Evolutionary conservation across 257 asterid species (phyloP).

Genomic region (Fraxinus pennsylvanica): DNA sequence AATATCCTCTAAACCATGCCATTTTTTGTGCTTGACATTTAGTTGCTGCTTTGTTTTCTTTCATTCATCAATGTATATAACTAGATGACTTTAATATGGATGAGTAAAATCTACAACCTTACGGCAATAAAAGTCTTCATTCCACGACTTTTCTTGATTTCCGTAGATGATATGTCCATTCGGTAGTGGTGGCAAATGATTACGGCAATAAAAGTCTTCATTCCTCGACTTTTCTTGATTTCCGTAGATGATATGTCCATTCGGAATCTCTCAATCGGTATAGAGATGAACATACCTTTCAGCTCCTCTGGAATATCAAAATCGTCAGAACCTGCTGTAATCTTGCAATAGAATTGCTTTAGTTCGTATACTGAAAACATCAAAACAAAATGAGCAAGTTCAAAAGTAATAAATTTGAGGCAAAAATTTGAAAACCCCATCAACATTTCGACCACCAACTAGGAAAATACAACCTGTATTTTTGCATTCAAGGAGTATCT

Average conservation of each 20-base stretch:
- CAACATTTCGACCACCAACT: slow-evolving; percentile 74
- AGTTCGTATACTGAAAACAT: not conserved
- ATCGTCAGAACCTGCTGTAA: slow-evolving; percentile 70
- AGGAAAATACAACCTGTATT: slow-evolving; percentile 79
- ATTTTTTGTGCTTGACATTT: too few species aligned
- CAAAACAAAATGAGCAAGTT: not conserved
- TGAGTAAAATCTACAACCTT: not conserved
- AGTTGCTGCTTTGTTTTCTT: too few species aligned
- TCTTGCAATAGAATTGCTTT: slow-evolving; percentile 13
- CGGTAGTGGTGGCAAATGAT: too few species aligned
- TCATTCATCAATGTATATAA: too few species aligned
- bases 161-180: slow-evolving; percentile 84
- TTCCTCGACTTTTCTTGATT: slow-evolving; percentile 53
- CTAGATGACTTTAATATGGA: not conserved
- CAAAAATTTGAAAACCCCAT: slow-evolving; percentile 74
- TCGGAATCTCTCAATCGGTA: slow-evolving; percentile 68
- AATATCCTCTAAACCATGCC: too few species aligned
- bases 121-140: slow-evolving; percentile 22
- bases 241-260: slow-evolving; percentile 89
- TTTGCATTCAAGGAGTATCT: slow-evolving; percentile 69
- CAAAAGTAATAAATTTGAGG: not conserved
- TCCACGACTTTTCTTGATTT: slow-evolving; percentile 57
- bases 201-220: slow-evolving; percentile 21
- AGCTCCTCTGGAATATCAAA: slow-evolving; percentile 72
- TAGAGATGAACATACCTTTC: slow-evolving; percentile 67